These are phyloP conservation scores for Holtermanniella nyarrowii DNA, from an alignment of 768 basidiomycete species.

Conservation along the genomic window DNA sequence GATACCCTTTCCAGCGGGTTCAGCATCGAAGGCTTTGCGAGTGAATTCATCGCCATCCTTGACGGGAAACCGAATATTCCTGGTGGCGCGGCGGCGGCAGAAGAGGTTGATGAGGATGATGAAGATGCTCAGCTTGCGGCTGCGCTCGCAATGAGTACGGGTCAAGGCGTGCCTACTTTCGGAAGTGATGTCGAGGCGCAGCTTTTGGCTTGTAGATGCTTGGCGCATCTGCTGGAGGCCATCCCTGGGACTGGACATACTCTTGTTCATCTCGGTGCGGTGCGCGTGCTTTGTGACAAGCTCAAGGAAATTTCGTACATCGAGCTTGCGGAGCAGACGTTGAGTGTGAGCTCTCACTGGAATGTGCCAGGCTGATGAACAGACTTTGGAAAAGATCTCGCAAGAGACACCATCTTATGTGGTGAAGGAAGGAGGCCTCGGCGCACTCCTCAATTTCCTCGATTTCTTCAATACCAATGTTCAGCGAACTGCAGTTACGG, in stretches of 20 bases:
- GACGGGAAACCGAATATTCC: conserved; percentile 46
- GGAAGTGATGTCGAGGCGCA: conserved; percentile 62
- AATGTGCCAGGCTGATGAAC: conserved; percentile 8
- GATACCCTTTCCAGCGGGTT: conserved; percentile 84
- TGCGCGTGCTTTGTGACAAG: conserved; percentile 94
- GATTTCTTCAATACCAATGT: conserved; percentile 98
- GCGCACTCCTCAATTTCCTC: conserved; percentile 84
- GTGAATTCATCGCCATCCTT: conserved; percentile 82
- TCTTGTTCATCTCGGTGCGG: conserved; percentile 95
- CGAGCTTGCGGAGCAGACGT: conserved; percentile 93
- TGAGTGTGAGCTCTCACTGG: conserved; percentile 61
- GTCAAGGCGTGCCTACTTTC: conserved; percentile 44
- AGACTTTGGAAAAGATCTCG: conserved; percentile 90
- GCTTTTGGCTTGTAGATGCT: conserved; percentile 87
- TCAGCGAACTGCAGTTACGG: conserved; percentile 90
- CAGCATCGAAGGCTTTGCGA: conserved; percentile 80
- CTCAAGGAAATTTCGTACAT: conserved; percentile 94
- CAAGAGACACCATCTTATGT: conserved; percentile 94
- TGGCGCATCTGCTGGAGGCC: conserved; percentile 98
- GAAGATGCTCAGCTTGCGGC: conserved; percentile 85
- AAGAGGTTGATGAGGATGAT: conserved; percentile 49
- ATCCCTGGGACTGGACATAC: conserved; percentile 94
- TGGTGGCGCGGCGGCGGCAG: conserved; percentile 4
- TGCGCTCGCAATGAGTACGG: conserved; percentile 65
- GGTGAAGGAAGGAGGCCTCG: conserved; percentile 87